Base-by-base conservation (phyloP, 129 eudicot genomes). In the Heracleum sosnowskyi region DNA sequence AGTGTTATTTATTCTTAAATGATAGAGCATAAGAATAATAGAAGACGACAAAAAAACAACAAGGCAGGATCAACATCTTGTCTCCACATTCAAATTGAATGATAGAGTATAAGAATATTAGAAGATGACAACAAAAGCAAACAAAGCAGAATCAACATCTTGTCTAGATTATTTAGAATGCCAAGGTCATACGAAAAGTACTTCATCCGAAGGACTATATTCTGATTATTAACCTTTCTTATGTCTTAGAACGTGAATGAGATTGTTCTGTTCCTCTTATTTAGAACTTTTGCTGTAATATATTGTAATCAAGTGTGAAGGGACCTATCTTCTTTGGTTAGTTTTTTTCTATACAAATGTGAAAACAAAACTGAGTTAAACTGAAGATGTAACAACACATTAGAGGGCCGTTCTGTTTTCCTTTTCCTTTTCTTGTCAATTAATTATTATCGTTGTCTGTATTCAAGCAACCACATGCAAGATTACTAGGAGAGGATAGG, bases 361-460 rank as follows among this genome's bases (percentile, higher is more conserved):
- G 68, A 68, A n/a, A 76, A 55, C 29, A 51, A 68, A 60, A 69
- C 35, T 13, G 29, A 74, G 70, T 34, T 71, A 86, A 74, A 84
- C 80, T 77, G 73, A 60, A 79, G 86, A 81, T 80, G 83, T 84
- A 77, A 75, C 80, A 75, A 76, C 66, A 76, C 79, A 86, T 80
- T 86, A 73, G 78, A 76, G 79, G 31, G 66, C 88, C 82, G 63
- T 73, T 76, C 57, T 77, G 60, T 81, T 85, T 73, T 84, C 78
- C 75, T 20, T 79, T 78, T 82, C 39, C 69, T 31, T 13, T 35
- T 77, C 82, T 80, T 80, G 71, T 76, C 83, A 81, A 79, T 83
- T 80, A 81, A 72, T 85, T 78, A 85, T 81, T 81, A 42, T 45
- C 62, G 51, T 79, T 88, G 84, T 85, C 81, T 81, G 62, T 81